Conservation (phyloP, 345 rosid species). For the Linum usitatissimum region DNA sequence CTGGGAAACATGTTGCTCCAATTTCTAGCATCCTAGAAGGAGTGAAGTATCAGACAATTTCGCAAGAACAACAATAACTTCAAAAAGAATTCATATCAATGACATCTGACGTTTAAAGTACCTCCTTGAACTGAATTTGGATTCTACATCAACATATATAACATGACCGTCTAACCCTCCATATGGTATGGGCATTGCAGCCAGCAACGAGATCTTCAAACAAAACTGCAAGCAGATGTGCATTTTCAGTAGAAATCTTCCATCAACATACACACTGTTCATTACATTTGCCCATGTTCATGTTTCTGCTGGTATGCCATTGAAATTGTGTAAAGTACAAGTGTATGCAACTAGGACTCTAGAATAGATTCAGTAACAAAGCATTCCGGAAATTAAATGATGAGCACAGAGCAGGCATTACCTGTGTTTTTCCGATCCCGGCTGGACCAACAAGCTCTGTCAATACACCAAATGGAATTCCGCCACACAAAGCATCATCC, state of each 20-base stretch:
- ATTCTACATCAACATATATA: slow-evolving; percentile 64
- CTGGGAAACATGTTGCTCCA: slow-evolving; percentile 65
- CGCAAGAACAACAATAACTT: slow-evolving; percentile 1
- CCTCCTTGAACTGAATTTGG: slow-evolving; percentile 82
- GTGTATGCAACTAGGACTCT: too few relatives aligned
- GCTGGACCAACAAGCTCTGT: slow-evolving; percentile 82
- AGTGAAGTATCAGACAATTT: background rate
- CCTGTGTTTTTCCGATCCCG: slow-evolving; percentile 88
- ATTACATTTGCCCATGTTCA: too few relatives aligned
- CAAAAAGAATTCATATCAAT: background rate
- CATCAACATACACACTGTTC: too few relatives aligned
- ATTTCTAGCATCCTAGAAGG: slow-evolving; percentile 67
- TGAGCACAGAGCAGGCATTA: slow-evolving; percentile 1
- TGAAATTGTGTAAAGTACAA: too few relatives aligned
- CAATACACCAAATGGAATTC: slow-evolving; percentile 75
- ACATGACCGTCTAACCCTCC: slow-evolving; percentile 82
- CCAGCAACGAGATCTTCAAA: slow-evolving; percentile 63
- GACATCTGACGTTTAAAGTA: slow-evolving; percentile 9
- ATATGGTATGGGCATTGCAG: slow-evolving; percentile 47
- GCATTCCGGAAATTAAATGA: too few relatives aligned
- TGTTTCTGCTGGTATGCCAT: too few relatives aligned
- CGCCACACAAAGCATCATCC: slow-evolving; percentile 63
- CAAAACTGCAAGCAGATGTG: slow-evolving; percentile 44
- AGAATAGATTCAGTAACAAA: too few relatives aligned
- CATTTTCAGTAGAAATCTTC: too few relatives aligned